Conservation (phyloP, 1,139 yeast genomes). For the Candida tropicalis region DNA sequence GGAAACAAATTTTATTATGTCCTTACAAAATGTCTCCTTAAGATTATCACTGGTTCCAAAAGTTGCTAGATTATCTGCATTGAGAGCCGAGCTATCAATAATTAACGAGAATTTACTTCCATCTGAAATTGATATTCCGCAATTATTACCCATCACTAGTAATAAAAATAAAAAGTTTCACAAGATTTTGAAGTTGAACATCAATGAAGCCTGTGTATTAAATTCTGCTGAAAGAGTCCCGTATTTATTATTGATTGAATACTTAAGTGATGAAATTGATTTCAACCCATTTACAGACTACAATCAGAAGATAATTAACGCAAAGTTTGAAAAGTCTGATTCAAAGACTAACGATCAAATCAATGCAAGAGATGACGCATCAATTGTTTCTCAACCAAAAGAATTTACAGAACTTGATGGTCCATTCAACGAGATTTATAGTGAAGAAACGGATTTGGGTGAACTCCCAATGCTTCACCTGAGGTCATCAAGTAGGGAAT, state of each 20-base stretch:
- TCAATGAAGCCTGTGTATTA: slow-evolving; percentile 90
- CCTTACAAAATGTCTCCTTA: slow-evolving; percentile 82
- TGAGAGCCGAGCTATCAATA: slow-evolving; percentile 86
- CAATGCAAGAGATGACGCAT: slow-evolving; percentile 4
- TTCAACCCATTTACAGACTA: slow-evolving; percentile 71
- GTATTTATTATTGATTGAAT: slow-evolving; percentile 78
- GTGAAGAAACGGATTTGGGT: slow-evolving; percentile 58
- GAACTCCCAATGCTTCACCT: slow-evolving; percentile 43
- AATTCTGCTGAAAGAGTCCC: slow-evolving; percentile 98
- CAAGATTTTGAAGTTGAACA: slow-evolving; percentile 77
- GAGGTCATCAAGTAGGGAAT: slow-evolving; percentile 11
- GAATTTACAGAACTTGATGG: neutral
- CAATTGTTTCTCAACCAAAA: neutral
- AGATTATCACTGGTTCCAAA: slow-evolving; percentile 87
- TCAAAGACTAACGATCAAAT: slow-evolving; percentile 5
- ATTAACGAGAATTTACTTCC: slow-evolving; percentile 79
- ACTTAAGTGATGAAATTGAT: slow-evolving; percentile 79
- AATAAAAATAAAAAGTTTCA: slow-evolving; percentile 57
- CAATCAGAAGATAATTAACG: slow-evolving; percentile 40
- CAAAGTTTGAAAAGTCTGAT: slow-evolving; percentile 7
- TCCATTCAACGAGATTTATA: slow-evolving; percentile 4
- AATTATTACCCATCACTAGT: slow-evolving; percentile 63
- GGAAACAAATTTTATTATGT: slow-evolving; percentile 88
- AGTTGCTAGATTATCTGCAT: slow-evolving; percentile 84
- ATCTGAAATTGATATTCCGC: slow-evolving; percentile 92